phyloP scores from a whole-genome alignment of 2,329 filamentous ascomycete species.

The Bipolaris oryzae region DNA sequence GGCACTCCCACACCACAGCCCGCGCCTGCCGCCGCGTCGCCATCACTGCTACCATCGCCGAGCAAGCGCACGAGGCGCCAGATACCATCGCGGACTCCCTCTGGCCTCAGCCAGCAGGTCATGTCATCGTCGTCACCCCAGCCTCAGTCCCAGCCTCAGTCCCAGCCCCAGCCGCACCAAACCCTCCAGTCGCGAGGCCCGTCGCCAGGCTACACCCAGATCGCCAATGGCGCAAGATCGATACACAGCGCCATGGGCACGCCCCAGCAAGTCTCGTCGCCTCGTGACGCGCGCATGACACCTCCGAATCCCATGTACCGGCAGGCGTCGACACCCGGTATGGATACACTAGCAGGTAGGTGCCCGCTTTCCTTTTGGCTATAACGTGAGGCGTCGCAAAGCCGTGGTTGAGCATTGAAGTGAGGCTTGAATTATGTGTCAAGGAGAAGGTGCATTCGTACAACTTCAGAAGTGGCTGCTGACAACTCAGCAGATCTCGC shows the following conservation, averaged over 20 bases:
- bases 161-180: conserved; percentile 32
- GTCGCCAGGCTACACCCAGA: conserved; percentile 37
- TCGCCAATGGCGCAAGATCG: conserved; percentile 38
- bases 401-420: neutral
- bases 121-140: conserved; percentile 41
- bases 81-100: conserved; percentile 49
- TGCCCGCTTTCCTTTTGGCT: conserved; percentile 21
- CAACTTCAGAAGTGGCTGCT: conserved; percentile 6
- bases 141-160: conserved; percentile 36
- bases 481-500: conserved; percentile 49
- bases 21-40: conserved; percentile 34
- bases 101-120: conserved; percentile 53
- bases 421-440: neutral
- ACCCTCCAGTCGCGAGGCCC: conserved; percentile 43
- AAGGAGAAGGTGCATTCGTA: neutral
- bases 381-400: neutral
- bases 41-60: conserved; percentile 37
- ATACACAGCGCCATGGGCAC: conserved; percentile 44
- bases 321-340: conserved; percentile 53
- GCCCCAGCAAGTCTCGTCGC: conserved; percentile 36
- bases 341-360: conserved; percentile 57
- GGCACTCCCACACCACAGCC: conserved; percentile 44
- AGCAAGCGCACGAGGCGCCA: conserved; percentile 41
- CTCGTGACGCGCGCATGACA: conserved; percentile 42
- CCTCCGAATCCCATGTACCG: conserved; percentile 47